Evolutionary conservation across 768 basidiomycete species (phyloP).

Genomic region (Kwoniella newhampshirensis): DNA sequence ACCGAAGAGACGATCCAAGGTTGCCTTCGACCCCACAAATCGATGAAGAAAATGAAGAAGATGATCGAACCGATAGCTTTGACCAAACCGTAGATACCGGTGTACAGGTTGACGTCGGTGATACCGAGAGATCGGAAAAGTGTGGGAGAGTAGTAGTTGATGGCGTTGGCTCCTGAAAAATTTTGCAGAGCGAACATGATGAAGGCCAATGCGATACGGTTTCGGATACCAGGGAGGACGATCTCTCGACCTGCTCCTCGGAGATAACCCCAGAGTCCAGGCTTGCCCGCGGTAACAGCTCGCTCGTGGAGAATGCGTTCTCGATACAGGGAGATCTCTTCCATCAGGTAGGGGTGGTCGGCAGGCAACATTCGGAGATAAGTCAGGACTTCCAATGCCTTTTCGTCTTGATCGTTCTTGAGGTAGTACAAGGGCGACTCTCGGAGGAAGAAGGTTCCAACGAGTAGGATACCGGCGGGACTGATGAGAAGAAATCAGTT

Average conservation of each 20-base stretch:
- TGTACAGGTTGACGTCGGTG: slow-evolving; percentile 54
- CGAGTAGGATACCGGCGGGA: slow-evolving; percentile 63
- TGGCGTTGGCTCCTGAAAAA: slow-evolving; percentile 56
- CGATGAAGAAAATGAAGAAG: slow-evolving; percentile 54
- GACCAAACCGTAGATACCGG: slow-evolving; percentile 61
- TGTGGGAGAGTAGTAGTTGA: slow-evolving; percentile 57
- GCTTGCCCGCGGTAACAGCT: no score
- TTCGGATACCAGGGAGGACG: slow-evolving; percentile 23
- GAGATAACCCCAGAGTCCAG: slow-evolving; percentile 27
- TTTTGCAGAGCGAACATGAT: slow-evolving; percentile 26
- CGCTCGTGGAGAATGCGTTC: no score
- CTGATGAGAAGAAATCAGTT: no score
- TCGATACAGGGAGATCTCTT: slow-evolving; percentile 33
- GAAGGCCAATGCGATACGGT: slow-evolving; percentile 25
- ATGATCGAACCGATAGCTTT: slow-evolving; percentile 41
- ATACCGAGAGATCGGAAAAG: slow-evolving; percentile 60
- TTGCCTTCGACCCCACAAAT: slow-evolving; percentile 54
- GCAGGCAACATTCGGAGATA: slow-evolving; percentile 48
- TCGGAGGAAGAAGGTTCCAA: slow-evolving; percentile 50
- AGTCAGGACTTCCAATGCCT: slow-evolving; percentile 46
- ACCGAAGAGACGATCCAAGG: slow-evolving; percentile 57
- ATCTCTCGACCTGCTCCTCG: slow-evolving; percentile 28
- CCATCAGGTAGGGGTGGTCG: slow-evolving; percentile 36
- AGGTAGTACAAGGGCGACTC: slow-evolving; percentile 49
- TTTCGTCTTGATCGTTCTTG: slow-evolving; percentile 34